These are phyloP conservation scores for Kwoniella shandongensis DNA, from an alignment of 768 basidiomycete species.

Conservation along the genomic window DNA sequence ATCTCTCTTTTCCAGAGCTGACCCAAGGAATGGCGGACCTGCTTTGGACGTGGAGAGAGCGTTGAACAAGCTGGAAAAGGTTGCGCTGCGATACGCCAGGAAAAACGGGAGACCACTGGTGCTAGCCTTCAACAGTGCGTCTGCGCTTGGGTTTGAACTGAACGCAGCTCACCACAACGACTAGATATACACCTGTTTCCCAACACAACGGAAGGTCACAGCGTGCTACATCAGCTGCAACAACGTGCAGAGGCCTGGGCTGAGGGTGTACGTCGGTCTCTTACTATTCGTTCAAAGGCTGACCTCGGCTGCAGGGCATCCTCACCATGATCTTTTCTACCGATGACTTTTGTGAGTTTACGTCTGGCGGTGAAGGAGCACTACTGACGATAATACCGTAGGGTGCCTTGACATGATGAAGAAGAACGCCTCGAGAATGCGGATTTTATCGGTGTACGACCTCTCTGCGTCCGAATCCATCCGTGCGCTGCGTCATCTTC, in stretches of 20 bases:
- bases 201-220: constrained; percentile 72
- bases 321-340: constrained; percentile 74
- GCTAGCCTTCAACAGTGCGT: constrained; percentile 72
- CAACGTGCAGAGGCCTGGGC: constrained; percentile 85
- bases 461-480: constrained; percentile 64
- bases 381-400: not conserved
- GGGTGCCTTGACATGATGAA: constrained; percentile 54
- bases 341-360: constrained; percentile 69
- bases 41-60: constrained; percentile 81
- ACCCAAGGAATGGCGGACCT: constrained; percentile 81
- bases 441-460: constrained; percentile 73
- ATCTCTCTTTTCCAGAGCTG: constrained; percentile 70
- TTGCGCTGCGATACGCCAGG: constrained; percentile 66
- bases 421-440: constrained; percentile 70
- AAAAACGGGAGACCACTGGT: constrained; percentile 69
- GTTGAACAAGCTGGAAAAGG: constrained; percentile 75
- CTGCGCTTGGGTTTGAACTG: constrained; percentile 27
- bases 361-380: not conserved
- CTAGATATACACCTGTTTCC: constrained; percentile 53
- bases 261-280: constrained; percentile 63
- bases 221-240: constrained; percentile 81
- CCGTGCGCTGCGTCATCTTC: constrained; percentile 62
- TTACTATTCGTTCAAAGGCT: constrained; percentile 1
- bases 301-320: constrained; percentile 57
- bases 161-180: constrained; percentile 2